These are phyloP conservation scores for apple (Malus domestica) DNA, from an alignment of 306 rosid genomes.

Conservation along the genomic window DNA sequence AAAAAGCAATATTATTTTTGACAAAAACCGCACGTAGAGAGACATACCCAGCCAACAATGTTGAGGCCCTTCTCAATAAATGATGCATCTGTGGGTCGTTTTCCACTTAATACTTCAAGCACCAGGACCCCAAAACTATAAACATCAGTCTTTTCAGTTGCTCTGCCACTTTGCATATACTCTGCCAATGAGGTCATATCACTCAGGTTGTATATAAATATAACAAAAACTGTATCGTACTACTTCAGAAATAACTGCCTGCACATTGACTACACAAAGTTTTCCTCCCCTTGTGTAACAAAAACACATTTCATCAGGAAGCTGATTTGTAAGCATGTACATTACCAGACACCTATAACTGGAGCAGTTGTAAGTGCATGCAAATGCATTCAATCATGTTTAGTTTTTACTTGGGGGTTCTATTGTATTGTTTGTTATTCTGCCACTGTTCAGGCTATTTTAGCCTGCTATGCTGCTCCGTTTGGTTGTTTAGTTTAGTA, in stretches of 20 bases:
- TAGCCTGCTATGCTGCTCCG: background rate
- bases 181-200: constrained; percentile 42
- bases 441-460: background rate
- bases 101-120: constrained; percentile 92
- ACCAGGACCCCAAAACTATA: constrained; percentile 93
- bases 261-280: background rate
- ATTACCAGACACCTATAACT: background rate
- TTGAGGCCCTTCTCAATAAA: constrained; percentile 94
- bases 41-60: constrained; percentile 96
- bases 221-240: background rate
- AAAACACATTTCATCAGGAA: background rate
- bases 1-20: background rate
- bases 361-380: background rate
- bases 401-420: background rate
- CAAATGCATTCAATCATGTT: background rate
- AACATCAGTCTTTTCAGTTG: constrained; percentile 92
- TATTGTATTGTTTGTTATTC: background rate
- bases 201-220: background rate
- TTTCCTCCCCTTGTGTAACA: background rate
- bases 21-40: background rate
- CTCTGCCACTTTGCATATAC: constrained; percentile 99
- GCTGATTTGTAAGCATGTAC: background rate
- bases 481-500: background rate
- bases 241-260: background rate
- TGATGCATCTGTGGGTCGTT: constrained; percentile 94